Conservation (phyloP, 371 early-diverging fungal species). For the Parasitella parasitica region DNA sequence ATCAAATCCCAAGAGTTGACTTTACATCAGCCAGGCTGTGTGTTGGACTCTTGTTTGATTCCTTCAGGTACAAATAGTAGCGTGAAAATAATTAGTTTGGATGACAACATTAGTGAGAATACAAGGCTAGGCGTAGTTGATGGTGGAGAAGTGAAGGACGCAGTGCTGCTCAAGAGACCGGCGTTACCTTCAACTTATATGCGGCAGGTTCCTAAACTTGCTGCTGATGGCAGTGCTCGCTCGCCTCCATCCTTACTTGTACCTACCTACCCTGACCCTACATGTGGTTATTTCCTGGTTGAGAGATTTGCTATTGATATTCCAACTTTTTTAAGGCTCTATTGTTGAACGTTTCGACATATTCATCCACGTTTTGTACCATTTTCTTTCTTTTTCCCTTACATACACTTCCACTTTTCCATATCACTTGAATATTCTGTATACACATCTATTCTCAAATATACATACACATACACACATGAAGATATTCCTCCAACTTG, state of each 20-base stretch:
- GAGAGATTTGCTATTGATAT: conserved; percentile 27
- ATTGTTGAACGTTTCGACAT: not conserved
- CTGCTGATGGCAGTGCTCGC: not conserved
- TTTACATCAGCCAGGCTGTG: conserved; percentile 17
- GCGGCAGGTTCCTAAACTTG: conserved; percentile 7
- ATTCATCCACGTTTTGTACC: not conserved
- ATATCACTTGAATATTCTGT: not conserved
- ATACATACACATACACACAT: not conserved
- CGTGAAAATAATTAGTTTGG: not conserved
- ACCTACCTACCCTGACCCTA: conserved; percentile 20
- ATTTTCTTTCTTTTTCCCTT: not conserved
- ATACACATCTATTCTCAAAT: not conserved
- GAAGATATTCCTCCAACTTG: not conserved
- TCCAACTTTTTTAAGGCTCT: conserved; percentile 27
- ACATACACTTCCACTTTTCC: not conserved
- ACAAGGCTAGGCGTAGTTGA: not conserved
- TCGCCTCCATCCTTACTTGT: not conserved
- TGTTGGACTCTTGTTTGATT: conserved; percentile 25
- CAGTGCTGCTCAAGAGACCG: conserved; percentile 4
- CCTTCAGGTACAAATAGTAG: not conserved
- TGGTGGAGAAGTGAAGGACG: not conserved
- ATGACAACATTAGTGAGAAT: not conserved
- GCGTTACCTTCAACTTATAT: conserved; percentile 13
- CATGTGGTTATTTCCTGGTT: conserved; percentile 30
- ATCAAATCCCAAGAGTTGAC: conserved; percentile 18